These are phyloP conservation scores for Neospermospora avenae DNA, from an alignment of 2,329 filamentous ascomycete species.

Conservation along the genomic window DNA sequence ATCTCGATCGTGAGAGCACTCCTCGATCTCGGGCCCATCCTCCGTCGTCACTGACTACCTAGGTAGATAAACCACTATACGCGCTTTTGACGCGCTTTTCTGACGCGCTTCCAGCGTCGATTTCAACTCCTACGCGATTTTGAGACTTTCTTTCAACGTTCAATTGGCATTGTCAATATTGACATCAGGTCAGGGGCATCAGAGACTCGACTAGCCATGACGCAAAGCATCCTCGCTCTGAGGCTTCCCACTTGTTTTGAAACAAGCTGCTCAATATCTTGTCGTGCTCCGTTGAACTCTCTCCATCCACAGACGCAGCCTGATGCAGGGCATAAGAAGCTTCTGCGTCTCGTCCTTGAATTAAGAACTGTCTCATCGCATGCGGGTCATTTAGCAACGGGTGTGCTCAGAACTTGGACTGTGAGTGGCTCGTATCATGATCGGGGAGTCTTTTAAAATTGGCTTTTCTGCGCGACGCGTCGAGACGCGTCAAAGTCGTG, in stretches of 20 bases:
- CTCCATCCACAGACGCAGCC: not conserved
- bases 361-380: not conserved
- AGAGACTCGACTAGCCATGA: not conserved
- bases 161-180: slow-evolving; percentile 5
- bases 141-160: slow-evolving; percentile 1
- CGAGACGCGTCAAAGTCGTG: slow-evolving; percentile 5
- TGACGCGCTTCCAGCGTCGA: not conserved
- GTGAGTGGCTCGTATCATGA: slow-evolving; percentile 1
- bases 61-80: slow-evolving; percentile 8
- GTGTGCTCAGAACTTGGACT: not conserved
- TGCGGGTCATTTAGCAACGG: slow-evolving; percentile 8
- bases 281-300: slow-evolving; percentile 1
- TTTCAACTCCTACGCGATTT: not conserved
- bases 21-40: not conserved
- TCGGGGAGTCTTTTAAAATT: slow-evolving; percentile 8
- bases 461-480: slow-evolving; percentile 4
- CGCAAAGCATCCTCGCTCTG: not conserved
- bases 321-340: slow-evolving; percentile 10
- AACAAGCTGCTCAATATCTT: slow-evolving; percentile 4
- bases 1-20: not conserved
- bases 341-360: slow-evolving; percentile 1
- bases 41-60: not conserved
- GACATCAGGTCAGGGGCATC: no score
- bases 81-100: slow-evolving; percentile 10
- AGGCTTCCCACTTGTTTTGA: not conserved